A percentile compares a stretch with the other conserved stretches of the same genome.
These are phyloP conservation scores for Podaxis sp. DNA, from an alignment of 768 basidiomycete genomes.

Conservation along the genomic window DNA sequence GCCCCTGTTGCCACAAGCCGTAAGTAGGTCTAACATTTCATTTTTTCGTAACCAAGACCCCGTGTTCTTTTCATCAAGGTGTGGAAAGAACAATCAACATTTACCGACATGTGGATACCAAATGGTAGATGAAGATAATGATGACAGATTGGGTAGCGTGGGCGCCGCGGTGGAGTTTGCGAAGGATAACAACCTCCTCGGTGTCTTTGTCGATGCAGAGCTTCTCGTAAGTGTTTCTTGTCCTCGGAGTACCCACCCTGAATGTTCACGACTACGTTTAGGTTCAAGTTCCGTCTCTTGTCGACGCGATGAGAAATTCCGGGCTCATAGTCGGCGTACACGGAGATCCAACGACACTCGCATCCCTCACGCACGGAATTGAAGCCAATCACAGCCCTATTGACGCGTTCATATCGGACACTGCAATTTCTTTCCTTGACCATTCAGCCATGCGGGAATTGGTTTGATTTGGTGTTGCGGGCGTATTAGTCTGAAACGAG, in stretches of 20 bases:
- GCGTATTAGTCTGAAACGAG: neutral
- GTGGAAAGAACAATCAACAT: slow-evolving; percentile 54
- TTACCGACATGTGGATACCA: slow-evolving; percentile 27
- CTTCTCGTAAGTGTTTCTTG: slow-evolving; percentile 60
- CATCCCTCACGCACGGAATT: slow-evolving; percentile 27
- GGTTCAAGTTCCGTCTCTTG: slow-evolving; percentile 86
- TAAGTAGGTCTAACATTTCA: neutral
- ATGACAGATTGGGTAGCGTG: slow-evolving; percentile 57
- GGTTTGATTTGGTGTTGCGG: neutral
- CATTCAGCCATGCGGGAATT: slow-evolving; percentile 27
- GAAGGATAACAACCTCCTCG: slow-evolving; percentile 87
- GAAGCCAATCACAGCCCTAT: slow-evolving; percentile 46
- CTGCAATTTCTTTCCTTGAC: slow-evolving; percentile 65
- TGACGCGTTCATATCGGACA: slow-evolving; percentile 66
- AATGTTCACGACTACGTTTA: slow-evolving; percentile 22
- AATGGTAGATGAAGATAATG: slow-evolving; percentile 29
- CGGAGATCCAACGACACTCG: slow-evolving; percentile 49
- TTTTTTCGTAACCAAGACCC: slow-evolving; percentile 53
- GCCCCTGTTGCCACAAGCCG: neutral
- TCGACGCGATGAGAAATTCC: slow-evolving; percentile 83
- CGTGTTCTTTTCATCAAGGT: slow-evolving; percentile 90
- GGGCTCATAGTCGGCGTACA: slow-evolving; percentile 86
- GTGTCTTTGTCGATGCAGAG: slow-evolving; percentile 83
- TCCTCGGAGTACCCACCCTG: neutral
- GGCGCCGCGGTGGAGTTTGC: slow-evolving; percentile 92